Conservation (phyloP, 2,329 filamentous ascomycete genomes). For the Pseudogymnoascus sp. region DNA sequence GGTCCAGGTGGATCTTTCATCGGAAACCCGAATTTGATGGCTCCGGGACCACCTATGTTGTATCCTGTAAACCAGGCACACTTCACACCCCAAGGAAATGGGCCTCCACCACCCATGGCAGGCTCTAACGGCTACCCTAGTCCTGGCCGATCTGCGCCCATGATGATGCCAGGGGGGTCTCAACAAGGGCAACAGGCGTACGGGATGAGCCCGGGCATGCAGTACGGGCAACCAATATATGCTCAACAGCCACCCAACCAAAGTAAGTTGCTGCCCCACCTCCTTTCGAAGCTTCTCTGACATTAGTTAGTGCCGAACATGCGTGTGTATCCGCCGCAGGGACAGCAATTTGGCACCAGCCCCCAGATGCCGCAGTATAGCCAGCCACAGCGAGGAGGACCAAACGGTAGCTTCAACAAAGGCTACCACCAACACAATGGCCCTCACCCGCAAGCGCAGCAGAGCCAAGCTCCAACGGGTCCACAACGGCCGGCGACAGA, state of each 20-base stretch:
- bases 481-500: constrained; percentile 34
- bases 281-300: constrained; percentile 32
- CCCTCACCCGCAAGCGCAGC: constrained; percentile 30
- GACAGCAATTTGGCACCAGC: constrained; percentile 56
- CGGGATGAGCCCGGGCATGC: constrained; percentile 67
- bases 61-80: constrained; percentile 61
- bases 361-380: constrained; percentile 55
- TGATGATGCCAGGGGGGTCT: constrained; percentile 93
- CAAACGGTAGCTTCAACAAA: constrained; percentile 45
- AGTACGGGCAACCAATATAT: constrained; percentile 51
- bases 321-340: constrained; percentile 51
- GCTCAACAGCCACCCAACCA: constrained; percentile 61
- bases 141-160: constrained; percentile 72
- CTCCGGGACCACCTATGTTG: constrained; percentile 69
- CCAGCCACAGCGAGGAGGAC: constrained; percentile 45
- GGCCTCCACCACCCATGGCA: constrained; percentile 49
- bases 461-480: constrained; percentile 30
- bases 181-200: constrained; percentile 70
- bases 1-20: constrained; percentile 63
- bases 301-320: constrained; percentile 46
- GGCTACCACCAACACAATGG: constrained; percentile 34
- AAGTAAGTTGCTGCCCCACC: constrained; percentile 48
- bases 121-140: constrained; percentile 78
- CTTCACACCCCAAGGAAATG: constrained; percentile 52
- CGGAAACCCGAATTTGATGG: constrained; percentile 60